Base-by-base conservation (phyloP, 164 flowering plant genomes). In the Tetrastigma voinierianum region DNA sequence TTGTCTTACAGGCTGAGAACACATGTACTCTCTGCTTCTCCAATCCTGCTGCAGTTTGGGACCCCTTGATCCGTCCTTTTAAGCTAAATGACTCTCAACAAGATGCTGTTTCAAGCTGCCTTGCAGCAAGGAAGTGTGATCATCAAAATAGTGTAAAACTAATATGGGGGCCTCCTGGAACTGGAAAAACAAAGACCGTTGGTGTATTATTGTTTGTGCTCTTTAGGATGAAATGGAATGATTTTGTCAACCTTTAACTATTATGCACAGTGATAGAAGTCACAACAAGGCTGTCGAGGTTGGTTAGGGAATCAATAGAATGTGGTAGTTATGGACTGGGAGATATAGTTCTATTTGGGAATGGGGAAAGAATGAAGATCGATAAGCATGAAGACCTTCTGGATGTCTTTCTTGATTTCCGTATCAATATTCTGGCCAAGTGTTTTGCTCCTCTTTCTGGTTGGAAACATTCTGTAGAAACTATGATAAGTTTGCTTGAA, bases 161-260 rank as follows among this genome's bases (percentile, higher is more conserved):
- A 12, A 81, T 84, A 40, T 84, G 88, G 86, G 88, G 90, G 1
- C 90, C 90, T 40, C 88, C 90, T 0, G 88, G 90, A 20, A 84
- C 90, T 4, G 90, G 90, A 32, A 86, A 86, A 63, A 86, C 90
- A 17, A 84, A 74, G 25, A 86, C 83, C 1, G 65, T 77, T 3
- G 68, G 67, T 49, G 9, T 72, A 8, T 45, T 84, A 14, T 66
- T 84, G 18, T 78, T 65, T 69, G 62, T 67, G 12, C 72, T 84
- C 2, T 65, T 77, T 4, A 69, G 46, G 58, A 60, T 60, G 76
- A 83, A 79, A 51, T 71, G 81, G 81, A 55, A 81, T 87, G 0
- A 58, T 83, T 45, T 74, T 77, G 9, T 86, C 87, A 75, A 82
- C 91, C 5, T 86, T 87, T n/a, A 1, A 82, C 87, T 10, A 86